phyloP scores from a whole-genome alignment of 2,329 filamentous ascomycete genomes.

The Nemania serpens region DNA sequence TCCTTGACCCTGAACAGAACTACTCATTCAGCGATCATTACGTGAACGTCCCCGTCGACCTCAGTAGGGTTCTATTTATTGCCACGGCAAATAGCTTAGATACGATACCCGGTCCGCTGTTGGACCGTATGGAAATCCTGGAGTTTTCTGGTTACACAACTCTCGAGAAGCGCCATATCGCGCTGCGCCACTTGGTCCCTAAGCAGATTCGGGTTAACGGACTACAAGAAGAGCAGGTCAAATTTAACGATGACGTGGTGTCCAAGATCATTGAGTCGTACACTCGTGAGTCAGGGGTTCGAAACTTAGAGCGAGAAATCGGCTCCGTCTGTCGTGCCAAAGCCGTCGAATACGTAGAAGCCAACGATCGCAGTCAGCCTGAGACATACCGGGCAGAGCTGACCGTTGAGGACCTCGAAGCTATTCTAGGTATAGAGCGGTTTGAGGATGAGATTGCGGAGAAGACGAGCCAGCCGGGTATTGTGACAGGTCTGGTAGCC shows the following conservation, averaged over 20 bases:
- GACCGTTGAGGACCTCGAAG: constrained; percentile 79
- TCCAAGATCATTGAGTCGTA: constrained; percentile 96
- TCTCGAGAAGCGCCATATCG: constrained; percentile 95
- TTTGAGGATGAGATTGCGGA: constrained; percentile 97
- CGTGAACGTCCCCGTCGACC: constrained; percentile 90
- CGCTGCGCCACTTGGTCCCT: constrained; percentile 88
- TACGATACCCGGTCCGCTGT: constrained; percentile 88
- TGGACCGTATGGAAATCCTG: constrained; percentile 98
- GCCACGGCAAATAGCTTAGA: constrained; percentile 95
- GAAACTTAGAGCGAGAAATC: constrained; percentile 94
- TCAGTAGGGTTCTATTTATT: constrained; percentile 96
- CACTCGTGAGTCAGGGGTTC: constrained; percentile 93
- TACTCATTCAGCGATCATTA: constrained; percentile 95
- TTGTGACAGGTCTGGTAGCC: constrained; percentile 94
- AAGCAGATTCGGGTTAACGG: constrained; percentile 95
- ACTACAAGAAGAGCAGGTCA: constrained; percentile 73
- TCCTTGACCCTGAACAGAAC: constrained; percentile 96
- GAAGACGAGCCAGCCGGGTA: constrained; percentile 79
- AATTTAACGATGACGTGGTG: constrained; percentile 80
- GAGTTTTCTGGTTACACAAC: constrained; percentile 94
- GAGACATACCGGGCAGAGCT: constrained; percentile 75
- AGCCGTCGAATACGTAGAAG: constrained; percentile 92
- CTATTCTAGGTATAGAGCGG: constrained; percentile 88
- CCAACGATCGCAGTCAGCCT: constrained; percentile 72
- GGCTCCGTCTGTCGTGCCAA: constrained; percentile 93